Conservation (phyloP, 2,329 filamentous ascomycete species). For the Neonectria faginata region DNA sequence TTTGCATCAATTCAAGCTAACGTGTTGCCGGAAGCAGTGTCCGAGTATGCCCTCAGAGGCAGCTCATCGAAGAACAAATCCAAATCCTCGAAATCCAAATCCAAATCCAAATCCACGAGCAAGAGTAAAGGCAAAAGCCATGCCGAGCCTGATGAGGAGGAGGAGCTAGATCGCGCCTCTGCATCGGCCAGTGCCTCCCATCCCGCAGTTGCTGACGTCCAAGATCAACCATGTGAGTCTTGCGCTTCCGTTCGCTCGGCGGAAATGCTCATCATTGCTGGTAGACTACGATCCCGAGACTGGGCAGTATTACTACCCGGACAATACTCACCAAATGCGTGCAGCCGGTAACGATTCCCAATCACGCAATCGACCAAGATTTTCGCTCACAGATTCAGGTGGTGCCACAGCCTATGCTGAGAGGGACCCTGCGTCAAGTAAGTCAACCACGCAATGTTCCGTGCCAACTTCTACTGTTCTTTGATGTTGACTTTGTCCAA, state of each 20-base stretch:
- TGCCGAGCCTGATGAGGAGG: slow-evolving; percentile 32
- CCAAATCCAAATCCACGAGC: slow-evolving; percentile 33
- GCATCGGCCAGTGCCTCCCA: background rate
- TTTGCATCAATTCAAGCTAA: slow-evolving; percentile 27
- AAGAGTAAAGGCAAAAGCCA: slow-evolving; percentile 39
- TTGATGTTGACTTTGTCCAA: slow-evolving; percentile 4
- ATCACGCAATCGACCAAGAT: background rate
- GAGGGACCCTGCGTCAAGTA: slow-evolving; percentile 10
- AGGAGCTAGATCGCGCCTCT: slow-evolving; percentile 29
- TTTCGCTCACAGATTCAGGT: slow-evolving; percentile 12
- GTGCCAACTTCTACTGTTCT: background rate
- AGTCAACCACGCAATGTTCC: background rate
- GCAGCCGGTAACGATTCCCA: slow-evolving; percentile 5
- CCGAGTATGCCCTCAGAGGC: slow-evolving; percentile 37
- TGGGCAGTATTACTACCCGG: slow-evolving; percentile 17
- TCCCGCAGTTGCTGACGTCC: background rate
- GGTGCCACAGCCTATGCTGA: background rate
- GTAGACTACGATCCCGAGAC: slow-evolving; percentile 18
- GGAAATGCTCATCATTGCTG: slow-evolving; percentile 9
- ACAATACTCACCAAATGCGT: background rate
- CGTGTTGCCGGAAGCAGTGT: slow-evolving; percentile 17
- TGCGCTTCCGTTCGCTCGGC: background rate
- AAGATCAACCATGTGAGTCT: slow-evolving; percentile 18
- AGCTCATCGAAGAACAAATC: slow-evolving; percentile 32
- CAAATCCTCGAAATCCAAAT: slow-evolving; percentile 35